Evolutionary conservation across 768 basidiomycete species (phyloP), one percentile per base, ranked within the genome.

Genomic region (Pleurotus pulmonarius): DNA sequence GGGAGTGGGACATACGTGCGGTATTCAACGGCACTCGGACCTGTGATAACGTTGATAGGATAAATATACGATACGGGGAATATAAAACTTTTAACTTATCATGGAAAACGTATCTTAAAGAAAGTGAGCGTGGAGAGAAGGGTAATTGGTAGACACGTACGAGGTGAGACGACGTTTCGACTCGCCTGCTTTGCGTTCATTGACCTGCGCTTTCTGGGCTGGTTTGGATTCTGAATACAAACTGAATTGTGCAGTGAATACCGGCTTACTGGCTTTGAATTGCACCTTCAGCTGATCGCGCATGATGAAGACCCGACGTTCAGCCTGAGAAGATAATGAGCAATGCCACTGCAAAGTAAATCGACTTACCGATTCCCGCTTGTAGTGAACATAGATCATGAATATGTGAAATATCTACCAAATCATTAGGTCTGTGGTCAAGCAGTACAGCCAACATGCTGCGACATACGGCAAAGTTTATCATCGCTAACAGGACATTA

Each of bases 11-110:
- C 76, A 63, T 57, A 81, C 87, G 73, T 9, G 89, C 89, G 43
- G 88, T 90, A 64, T 91, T 90, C 52, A 91, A 71, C 24, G 89
- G 89, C 56, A 91, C 90, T 58, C 89, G 85, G 70, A 91, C 89
- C 78, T 90, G 85, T 80, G 47, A 58, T 67, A 63, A 65, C 59
- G 58, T 4, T 7, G 34, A 44, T 55, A 39, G 57, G 13, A 49
- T 39, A 58, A 58, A 49, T 53, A 39, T 51, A 29, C 13, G 25
- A 20, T 12, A 13, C 38, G n/a, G n/a, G n/a, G n/a, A n/a, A 45
- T 24, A 26, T 15, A 34, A 29, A 46, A 58, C 44, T 9, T 16
- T 11, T 44, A 57, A 84, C 85, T 74, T 75, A 86, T 88, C 87
- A 82, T 88, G 87, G 67, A 88, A 89, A 24, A 88, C 85, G 64